Base-by-base conservation (phyloP, 345 rosid genomes). In the Boechera stricta region DNA sequence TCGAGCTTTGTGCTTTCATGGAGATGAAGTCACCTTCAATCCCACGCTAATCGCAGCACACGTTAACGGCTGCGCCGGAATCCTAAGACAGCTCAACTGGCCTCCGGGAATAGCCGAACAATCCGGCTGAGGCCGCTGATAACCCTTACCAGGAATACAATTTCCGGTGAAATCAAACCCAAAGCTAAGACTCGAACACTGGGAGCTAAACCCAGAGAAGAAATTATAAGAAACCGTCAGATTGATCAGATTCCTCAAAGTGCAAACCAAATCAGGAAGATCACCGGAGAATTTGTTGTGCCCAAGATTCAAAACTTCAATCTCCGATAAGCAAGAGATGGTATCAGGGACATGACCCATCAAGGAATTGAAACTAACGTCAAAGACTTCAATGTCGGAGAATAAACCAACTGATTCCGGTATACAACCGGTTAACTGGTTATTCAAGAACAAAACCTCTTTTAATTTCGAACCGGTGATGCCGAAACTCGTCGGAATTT, bases 151-250 rank as follows among this genome's bases (percentile, higher is more conserved):
- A 41, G 94, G 97, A 71, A 94, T 87, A 79, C 98, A 94, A 62
- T 94, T 94, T 9, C 72, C 77, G 16, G 90, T 76, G 82, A 89
- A 89, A 70, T 94, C 95, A 55, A 94, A 92, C 24, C 97, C 97
- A 21, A 74, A 81, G 59, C 81, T 82, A 72, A 86, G 64, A 42
- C 69, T 86, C 16, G 89, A 47, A 59, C 98, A 94, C 13, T 88
- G 88, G 33, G 86, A 87, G 81, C 93, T 86, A 61, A 92, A 85
- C 82, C 97, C 97, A n/a, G 98, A 92, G 78, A 92, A 86, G 95
- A 94, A 94, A 75, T 94, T 92, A 80, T 78, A 94, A 47, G 98
- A 83, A 24, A 89, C 97, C 0, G 95, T 92, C 36, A 94, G 75
- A 63, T 94, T 94, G 77, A 84, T 53, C 5, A 94, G 80, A 66